Base-by-base conservation (phyloP, 495 filamentous ascomycete genomes). In the Penicillium verhagenii region DNA sequence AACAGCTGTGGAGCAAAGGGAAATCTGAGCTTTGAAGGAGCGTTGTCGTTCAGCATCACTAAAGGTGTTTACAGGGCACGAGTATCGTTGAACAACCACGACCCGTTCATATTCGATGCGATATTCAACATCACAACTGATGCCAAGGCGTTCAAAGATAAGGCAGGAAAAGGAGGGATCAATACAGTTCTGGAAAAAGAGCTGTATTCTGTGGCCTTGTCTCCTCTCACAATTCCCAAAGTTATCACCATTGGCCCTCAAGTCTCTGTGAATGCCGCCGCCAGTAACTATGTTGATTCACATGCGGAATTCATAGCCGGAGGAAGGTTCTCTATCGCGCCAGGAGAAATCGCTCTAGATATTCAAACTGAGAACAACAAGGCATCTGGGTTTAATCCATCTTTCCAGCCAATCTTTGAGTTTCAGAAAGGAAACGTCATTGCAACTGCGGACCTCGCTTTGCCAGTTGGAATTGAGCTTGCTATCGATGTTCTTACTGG, bases 161-260 rank as follows among this genome's bases (percentile, higher is more conserved):
- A 18, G 1, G 10, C 7, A 1, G 3, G 3, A 24, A 44, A 44
- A 23, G 18, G 18, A 10, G n/a, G 10, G 1, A 16, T 44, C 23
- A 44, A 44, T 1, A 44, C 42, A n/a, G 24, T 20, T 23, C 21
- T 44, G 13, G 42, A 44, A n/a, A 51, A 51, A 6, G 37, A 51
- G 7, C 18, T 51, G 3, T 8, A n/a, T 9, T 16, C 10, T 13
- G 7, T 40, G 0, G 33, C 48, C 1, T 39, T 42, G 16, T 16
- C 9, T 1, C 33, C 33, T 1, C n/a, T 51, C 28, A 28, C 23
- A 13, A 51, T 51, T 28, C 48, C 48, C 3, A 37, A 37, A 2
- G 42, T 51, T n/a, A 33, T 51, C 48, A 51, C 33, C 3, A 33
- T 51, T 51, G 48, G 48, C 1, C 48, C 48, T 7, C 48, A 51